These are phyloP conservation scores for Fennellomyces sp. DNA, from an alignment of 371 early-diverging fungal species.

Conservation along the genomic window DNA sequence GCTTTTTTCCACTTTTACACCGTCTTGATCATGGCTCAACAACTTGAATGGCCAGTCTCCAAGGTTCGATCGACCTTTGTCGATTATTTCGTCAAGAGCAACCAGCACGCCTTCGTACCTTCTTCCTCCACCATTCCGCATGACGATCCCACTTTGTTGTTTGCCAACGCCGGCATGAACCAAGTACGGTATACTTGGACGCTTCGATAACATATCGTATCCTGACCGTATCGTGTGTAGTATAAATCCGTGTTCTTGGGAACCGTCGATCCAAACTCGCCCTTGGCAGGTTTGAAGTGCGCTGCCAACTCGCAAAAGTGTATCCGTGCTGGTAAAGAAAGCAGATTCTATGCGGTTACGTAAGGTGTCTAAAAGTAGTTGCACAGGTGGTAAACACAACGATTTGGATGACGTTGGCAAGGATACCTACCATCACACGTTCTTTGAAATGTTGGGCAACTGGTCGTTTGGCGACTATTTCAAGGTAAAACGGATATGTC, in stretches of 20 bases:
- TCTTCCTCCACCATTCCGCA: slow-evolving; percentile 96
- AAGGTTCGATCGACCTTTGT: slow-evolving; percentile 92
- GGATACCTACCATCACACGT: slow-evolving; percentile 99
- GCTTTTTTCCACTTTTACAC: not conserved
- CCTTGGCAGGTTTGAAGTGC: slow-evolving; percentile 87
- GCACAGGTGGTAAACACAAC: slow-evolving; percentile 99
- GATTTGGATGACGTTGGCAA: slow-evolving; percentile 99
- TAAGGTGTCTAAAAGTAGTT: too few relatives aligned
- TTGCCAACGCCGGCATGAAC: slow-evolving; percentile 99
- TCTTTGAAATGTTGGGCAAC: slow-evolving; percentile 99
- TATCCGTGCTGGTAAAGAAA: slow-evolving; percentile 92
- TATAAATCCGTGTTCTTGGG: slow-evolving; percentile 99
- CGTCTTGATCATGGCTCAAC: slow-evolving; percentile 7
- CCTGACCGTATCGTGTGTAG: slow-evolving; percentile 30
- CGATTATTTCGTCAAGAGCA: slow-evolving; percentile 81
- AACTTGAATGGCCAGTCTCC: slow-evolving; percentile 73
- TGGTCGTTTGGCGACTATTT: slow-evolving; percentile 99
- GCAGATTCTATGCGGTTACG: too few relatives aligned
- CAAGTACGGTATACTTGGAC: slow-evolving; percentile 76
- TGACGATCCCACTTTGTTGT: slow-evolving; percentile 98
- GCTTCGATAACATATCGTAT: not conserved
- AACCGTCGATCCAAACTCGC: slow-evolving; percentile 90
- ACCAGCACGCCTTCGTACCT: slow-evolving; percentile 84
- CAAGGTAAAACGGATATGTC: slow-evolving; percentile 67
- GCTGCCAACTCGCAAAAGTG: slow-evolving; percentile 99